Evolutionary conservation across 2,329 filamentous ascomycete species (phyloP), one percentile per base, ranked within the genome.

Genomic region (Rutstroemia sp.): DNA sequence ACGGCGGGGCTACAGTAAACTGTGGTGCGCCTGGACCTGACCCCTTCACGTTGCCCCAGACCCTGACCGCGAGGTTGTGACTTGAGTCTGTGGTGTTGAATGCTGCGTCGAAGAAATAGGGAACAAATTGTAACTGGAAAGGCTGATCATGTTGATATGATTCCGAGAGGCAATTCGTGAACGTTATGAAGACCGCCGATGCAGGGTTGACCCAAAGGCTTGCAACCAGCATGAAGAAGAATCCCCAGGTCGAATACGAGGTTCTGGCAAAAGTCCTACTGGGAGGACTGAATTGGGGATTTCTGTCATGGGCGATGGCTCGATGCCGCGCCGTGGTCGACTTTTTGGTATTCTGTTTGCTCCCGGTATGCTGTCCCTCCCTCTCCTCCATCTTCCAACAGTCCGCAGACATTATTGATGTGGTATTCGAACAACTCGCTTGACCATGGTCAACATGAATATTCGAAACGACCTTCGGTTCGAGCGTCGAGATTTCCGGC

Each of bases 21-120:
- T 34, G 30, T n/a, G 49, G 30, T n/a, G 49, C 25, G 51, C 53
- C 58, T 19, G 61, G 58, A 6, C 64, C 64, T 30, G 86, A 82
- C 48, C 94, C 94, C 8, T 86, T 88, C 30, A 97, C 90, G 71
- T 97, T 96, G 52, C 92, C 92, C 75, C 90, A 97, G 48, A 96
- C 80, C 1, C 85, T 94, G 55, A 96, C 75, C 61, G 81, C 83
- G 49, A 99, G 77, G 42, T 79, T 81, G 67, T 92, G 83, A 51
- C 74, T 78, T 4, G 80, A 70, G 61, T 80, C 74, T 14, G 74
- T 71, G 27, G 80, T 77, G 65, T 90, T 80, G 75, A 95, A 95
- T 19, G 75, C 73, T 56, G 89, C 92, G 65, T 88, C 84, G 57
- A 94, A 81, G 63, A 81, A 84, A 38, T 86, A 71, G 2, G 94